Evolutionary conservation across 352 stramenopile genomes (phyloP).

Genomic region (Globisporangium emineosum): DNA sequence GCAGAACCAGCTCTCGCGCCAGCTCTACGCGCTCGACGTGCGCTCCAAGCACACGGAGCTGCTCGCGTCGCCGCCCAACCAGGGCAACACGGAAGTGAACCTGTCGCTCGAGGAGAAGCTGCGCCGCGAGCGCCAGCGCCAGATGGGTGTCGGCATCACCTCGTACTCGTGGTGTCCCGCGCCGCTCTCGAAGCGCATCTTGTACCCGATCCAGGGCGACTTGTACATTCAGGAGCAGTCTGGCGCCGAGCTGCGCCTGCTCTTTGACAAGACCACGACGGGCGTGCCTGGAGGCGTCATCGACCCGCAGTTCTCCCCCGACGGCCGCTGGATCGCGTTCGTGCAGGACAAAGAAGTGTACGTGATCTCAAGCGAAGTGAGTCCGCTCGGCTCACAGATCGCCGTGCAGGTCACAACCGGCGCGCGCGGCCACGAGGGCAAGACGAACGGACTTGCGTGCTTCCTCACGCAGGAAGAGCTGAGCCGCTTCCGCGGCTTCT

Average conservation of each 20-base stretch:
- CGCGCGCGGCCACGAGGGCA: constrained; percentile 58
- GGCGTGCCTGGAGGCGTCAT: constrained; percentile 78
- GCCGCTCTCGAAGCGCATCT: constrained; percentile 57
- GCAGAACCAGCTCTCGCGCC: constrained; percentile 72
- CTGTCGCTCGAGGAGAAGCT: constrained; percentile 91
- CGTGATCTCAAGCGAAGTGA: constrained; percentile 65
- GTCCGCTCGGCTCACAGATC: constrained; percentile 28
- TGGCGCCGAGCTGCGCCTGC: constrained; percentile 60
- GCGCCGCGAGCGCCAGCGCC: constrained; percentile 84
- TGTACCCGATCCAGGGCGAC: constrained; percentile 91
- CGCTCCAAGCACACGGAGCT: constrained; percentile 45
- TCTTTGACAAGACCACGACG: constrained; percentile 87
- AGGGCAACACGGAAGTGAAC: constrained; percentile 83
- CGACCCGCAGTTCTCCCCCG: constrained; percentile 92
- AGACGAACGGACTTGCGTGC: constrained; percentile 94
- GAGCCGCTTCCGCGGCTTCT: constrained; percentile 95
- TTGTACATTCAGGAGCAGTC: constrained; percentile 92
- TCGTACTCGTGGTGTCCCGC: constrained; percentile 82
- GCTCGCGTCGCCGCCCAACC: constrained; percentile 61
- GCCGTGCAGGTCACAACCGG: constrained; percentile 75
- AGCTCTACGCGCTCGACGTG: constrained; percentile 85
- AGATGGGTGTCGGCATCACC: constrained; percentile 93
- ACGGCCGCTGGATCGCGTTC: constrained; percentile 93
- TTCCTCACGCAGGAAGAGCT: constrained; percentile 98
- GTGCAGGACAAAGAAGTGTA: constrained; percentile 94